Evolutionary conservation across 176 grass and related monocot species (phyloP), one percentile per base, ranked within the genome.

Genomic region (Luzula sylvatica): DNA sequence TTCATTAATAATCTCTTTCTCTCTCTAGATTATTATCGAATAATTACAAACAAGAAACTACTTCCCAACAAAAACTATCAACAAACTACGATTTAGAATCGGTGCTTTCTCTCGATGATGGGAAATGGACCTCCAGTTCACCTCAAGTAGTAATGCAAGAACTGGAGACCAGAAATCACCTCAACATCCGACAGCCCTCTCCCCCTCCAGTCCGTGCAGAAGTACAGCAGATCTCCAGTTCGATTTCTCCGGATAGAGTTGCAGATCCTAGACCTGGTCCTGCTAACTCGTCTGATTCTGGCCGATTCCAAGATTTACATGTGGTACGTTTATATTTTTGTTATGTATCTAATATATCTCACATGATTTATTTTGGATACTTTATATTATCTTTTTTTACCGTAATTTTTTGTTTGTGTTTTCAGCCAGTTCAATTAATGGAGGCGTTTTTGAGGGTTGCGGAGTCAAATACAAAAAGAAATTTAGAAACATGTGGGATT

Each of bases 401-500:
- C 57, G 44, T 39, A 35, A 55, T 62, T 65, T 57, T 53, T 43
- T 65, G 26, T 20, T 21, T 49, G 65, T 53, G 54, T 57, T 86
- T 9, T 47, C 74, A 98, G 93, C 93, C 86, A 27, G 82, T 98
- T 42, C 79, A 92, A 56, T 67, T 98, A 77, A 83, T 98, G 93
- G 93, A 98, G 65, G 79, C 71, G 63, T 98, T 98, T 87, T 56
- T 98, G 48, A 89, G 81, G 69, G 78, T 98, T 63, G 93, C 93
- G 26, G 93, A 90, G 46, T 49, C 75, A 65, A 98, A 98, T 64
- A 98, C 86, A 68, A 69, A 67, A 50, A 90, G 50, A 80, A 83
- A 83, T 79, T 78, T 98, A 69, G 93, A 98, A 75, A 98, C 92
- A 39, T 98, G 93, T 66, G 93, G 93, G 46, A 79, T 98, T 80